Evolutionary conservation across 257 asterid species (phyloP).

Genomic region (Solanum lycopersicoides): DNA sequence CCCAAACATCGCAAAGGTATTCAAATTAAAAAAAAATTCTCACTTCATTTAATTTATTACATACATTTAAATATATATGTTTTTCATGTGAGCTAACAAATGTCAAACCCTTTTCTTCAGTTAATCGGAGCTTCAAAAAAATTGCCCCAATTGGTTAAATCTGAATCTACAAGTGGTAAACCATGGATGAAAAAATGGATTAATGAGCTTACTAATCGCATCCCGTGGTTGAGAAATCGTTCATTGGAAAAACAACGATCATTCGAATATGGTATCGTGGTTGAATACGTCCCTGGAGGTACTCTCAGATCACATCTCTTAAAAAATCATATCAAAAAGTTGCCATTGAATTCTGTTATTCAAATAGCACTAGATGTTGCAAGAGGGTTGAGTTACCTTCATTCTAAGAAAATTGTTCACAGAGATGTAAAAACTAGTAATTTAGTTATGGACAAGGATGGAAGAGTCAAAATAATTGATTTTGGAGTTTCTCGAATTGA

Average conservation of each 20-base stretch:
- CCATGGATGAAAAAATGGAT: neutral
- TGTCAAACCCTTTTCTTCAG: neutral
- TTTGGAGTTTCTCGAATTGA: slow-evolving; percentile 17
- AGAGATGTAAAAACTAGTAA: slow-evolving; percentile 17
- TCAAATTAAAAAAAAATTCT: neutral
- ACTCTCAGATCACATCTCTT: slow-evolving; percentile 7
- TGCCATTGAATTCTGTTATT: neutral
- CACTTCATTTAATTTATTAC: neutral
- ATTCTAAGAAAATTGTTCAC: slow-evolving; percentile 9
- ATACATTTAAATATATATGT: no score
- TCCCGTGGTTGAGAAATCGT: neutral
- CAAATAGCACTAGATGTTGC: slow-evolving; percentile 14
- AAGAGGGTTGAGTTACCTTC: slow-evolving; percentile 15
- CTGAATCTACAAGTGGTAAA: neutral
- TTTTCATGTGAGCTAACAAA: neutral
- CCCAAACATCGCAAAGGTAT: neutral
- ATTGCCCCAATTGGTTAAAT: neutral
- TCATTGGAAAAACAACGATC: neutral
- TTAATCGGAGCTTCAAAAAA: slow-evolving; percentile 7
- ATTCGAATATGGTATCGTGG: slow-evolving; percentile 8
- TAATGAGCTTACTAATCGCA: neutral
- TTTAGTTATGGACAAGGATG: neutral
- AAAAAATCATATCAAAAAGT: neutral
- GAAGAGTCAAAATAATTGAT: slow-evolving; percentile 8
- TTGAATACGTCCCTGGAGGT: slow-evolving; percentile 7